Conservation (phyloP, 768 basidiomycete genomes). For the Lactarius hengduanensis region DNA sequence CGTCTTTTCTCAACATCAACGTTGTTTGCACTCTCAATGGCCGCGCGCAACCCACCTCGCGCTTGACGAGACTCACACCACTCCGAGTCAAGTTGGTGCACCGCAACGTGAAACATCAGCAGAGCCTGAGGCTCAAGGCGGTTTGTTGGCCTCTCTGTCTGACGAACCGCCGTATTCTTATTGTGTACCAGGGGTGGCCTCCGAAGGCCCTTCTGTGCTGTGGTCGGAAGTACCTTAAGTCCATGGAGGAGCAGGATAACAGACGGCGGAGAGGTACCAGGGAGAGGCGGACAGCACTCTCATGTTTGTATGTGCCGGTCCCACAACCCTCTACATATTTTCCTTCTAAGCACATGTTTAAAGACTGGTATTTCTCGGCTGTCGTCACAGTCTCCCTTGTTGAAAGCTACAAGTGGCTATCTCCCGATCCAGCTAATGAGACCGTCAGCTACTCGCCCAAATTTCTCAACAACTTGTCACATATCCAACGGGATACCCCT, state of each 20-base stretch:
- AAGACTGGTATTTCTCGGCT: conserved; percentile 25
- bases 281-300: neutral
- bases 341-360: neutral
- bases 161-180: neutral
- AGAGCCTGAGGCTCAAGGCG: neutral
- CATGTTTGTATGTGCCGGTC: conserved; percentile 10
- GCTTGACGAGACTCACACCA: neutral
- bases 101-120: no score
- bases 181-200: neutral
- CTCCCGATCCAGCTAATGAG: conserved; percentile 6
- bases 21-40: neutral
- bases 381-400: conserved; percentile 11
- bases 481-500: neutral
- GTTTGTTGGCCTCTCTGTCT: neutral
- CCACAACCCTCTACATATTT: neutral
- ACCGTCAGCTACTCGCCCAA: conserved; percentile 1
- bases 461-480: neutral
- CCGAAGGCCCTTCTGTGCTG: neutral
- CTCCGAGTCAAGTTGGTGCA: no score
- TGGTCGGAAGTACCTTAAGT: conserved; percentile 15
- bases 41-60: neutral
- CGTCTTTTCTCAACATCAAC: neutral
- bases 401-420: conserved; percentile 18
- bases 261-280: neutral
- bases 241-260: conserved; percentile 3